These are phyloP conservation scores for Picea abies DNA, from an alignment of 83 land plant genomes.

Conservation along the genomic window DNA sequence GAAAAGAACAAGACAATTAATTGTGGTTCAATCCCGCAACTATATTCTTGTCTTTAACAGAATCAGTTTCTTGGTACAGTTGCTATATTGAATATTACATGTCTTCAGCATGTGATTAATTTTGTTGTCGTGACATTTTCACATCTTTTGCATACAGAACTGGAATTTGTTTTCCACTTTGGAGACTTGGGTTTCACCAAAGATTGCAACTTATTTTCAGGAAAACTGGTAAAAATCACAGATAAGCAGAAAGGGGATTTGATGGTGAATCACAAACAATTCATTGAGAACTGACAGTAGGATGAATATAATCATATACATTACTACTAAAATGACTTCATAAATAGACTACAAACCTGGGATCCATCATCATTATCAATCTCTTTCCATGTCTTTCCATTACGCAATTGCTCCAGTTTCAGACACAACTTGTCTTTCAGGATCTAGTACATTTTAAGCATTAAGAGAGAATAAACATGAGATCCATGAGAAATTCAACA, in stretches of 20 bases:
- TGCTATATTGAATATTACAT: too few relatives aligned
- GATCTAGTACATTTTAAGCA: constrained; percentile 45
- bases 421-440: constrained; percentile 73
- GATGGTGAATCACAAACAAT: too few relatives aligned
- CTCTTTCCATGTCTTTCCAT: constrained; percentile 79
- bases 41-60: not conserved
- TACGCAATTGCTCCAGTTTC: constrained; percentile 73
- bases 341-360: constrained; percentile 38
- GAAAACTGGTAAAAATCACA: too few relatives aligned
- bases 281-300: not conserved
- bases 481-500: not conserved
- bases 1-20: too few relatives aligned
- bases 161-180: too few relatives aligned
- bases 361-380: constrained; percentile 39
- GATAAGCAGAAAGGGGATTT: too few relatives aligned
- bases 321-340: not conserved
- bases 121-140: too few relatives aligned
- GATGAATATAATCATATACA: not conserved
- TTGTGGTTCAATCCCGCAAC: too few relatives aligned
- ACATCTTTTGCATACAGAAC: too few relatives aligned
- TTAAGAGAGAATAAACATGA: not conserved
- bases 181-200: too few relatives aligned
- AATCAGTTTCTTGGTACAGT: not conserved
- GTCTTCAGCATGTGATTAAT: too few relatives aligned
- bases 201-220: too few relatives aligned